These are phyloP conservation scores for Yarrowia sp. DNA, from an alignment of 805 yeast genomes.

Conservation along the genomic window DNA sequence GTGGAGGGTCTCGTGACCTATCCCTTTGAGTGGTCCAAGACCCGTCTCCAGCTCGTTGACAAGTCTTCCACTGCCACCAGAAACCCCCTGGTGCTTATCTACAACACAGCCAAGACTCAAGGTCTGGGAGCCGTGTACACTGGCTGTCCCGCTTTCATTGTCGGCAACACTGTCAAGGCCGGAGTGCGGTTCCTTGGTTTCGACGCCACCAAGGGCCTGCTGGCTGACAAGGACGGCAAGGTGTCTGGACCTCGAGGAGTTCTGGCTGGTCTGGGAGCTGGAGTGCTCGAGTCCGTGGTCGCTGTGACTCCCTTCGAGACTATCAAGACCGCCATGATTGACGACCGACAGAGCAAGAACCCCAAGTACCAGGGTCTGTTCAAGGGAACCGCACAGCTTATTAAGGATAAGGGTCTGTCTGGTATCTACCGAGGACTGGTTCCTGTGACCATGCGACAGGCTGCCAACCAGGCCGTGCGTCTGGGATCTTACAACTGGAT, in stretches of 20 bases:
- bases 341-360: conserved; percentile 72
- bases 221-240: conserved; percentile 82
- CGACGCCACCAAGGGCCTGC: conserved; percentile 73
- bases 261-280: conserved; percentile 96
- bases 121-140: conserved; percentile 79
- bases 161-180: conserved; percentile 95
- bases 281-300: conserved; percentile 80
- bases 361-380: conserved; percentile 70
- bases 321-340: conserved; percentile 91
- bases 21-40: conserved; percentile 96
- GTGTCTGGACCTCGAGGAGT: conserved; percentile 88
- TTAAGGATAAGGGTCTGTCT: conserved; percentile 72
- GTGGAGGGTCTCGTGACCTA: conserved; percentile 83
- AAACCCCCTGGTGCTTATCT: conserved; percentile 80
- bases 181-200: conserved; percentile 93
- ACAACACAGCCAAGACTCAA: conserved; percentile 68
- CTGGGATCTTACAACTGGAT: conserved; percentile 89
- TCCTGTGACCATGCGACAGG: conserved; percentile 94
- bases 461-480: conserved; percentile 91
- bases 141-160: conserved; percentile 95
- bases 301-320: conserved; percentile 98
- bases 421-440: conserved; percentile 87
- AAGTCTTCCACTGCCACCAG: conserved; percentile 48
- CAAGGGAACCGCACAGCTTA: conserved; percentile 60
- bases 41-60: conserved; percentile 71